Evolutionary conservation across 2,329 filamentous ascomycete genomes (phyloP), one percentile per base, ranked within the genome.

Genomic region (Purpureocillium takamizusanense): DNA sequence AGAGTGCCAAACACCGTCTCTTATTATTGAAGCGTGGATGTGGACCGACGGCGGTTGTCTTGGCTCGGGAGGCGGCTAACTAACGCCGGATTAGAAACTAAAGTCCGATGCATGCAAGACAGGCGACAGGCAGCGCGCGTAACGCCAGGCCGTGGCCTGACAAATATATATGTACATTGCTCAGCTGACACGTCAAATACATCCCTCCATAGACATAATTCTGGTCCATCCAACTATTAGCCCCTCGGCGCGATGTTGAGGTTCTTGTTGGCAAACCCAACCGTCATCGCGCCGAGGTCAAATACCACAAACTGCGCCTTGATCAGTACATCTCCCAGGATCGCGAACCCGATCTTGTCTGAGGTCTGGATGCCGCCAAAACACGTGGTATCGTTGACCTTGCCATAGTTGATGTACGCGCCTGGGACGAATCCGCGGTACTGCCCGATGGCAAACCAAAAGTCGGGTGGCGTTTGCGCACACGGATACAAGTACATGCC

Each of bases 401-500:
- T 41, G 8, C 57, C 57, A 37, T 65, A 66, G 38, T 57, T 63
- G 33, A 66, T 57, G 42, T 61, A 66, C 16, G 51, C 21, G 0
- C 60, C 61, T 0, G 63, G 62, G 1, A 66, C 47, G 7, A 40
- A 42, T 14, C 59, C 62, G 1, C 55, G 45, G 39, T 62, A 64
- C 2, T 17, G 23, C 7, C 54, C 60, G 12, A 66, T 45, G 2
- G 51, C 55, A 43, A 65, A 56, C 25, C 42, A 47, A 31, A 63
- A 66, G 36, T 62, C 56, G 2, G 63, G 73, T 63, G 83, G 42
- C 50, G 49, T 55, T 4, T 69, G 50, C 23, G 50, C 51, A 66
- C 81, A 84, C 12, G 70, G 66, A 56, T 80, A 76, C 13, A 70
- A 57, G 54, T 75, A 80, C 38, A 77, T 76, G 37, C 75, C 79